Conservation (phyloP, 1,284 basidiomycete species). For the Pseudozyma flocculosa region DNA sequence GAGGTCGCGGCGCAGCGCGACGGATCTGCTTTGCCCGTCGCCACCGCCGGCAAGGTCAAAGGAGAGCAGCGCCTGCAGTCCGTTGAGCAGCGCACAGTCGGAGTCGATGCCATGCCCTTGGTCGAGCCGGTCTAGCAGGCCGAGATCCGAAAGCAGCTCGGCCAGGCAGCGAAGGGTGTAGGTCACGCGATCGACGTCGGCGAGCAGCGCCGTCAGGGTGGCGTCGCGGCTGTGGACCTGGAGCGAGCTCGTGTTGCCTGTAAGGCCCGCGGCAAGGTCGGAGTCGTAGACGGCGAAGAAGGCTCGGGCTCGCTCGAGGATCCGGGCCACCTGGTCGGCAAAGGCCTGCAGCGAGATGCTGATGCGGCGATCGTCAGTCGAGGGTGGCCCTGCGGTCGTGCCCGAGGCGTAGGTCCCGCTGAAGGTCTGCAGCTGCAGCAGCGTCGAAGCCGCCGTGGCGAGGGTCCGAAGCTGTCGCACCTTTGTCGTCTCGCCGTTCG, state of each 20-base stretch:
- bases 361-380: not conserved
- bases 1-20: not conserved
- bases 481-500: not conserved
- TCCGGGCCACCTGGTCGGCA: constrained; percentile 19
- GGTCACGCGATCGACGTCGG: constrained; percentile 9
- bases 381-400: not conserved
- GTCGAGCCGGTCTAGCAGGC: not conserved
- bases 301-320: constrained; percentile 12
- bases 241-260: not conserved
- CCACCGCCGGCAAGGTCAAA: constrained; percentile 13
- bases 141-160: not conserved
- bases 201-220: constrained; percentile 19
- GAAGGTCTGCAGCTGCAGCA: not conserved
- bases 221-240: not conserved
- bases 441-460: not conserved
- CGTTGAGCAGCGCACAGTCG: constrained; percentile 22
- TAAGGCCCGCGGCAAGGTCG: constrained; percentile 8
- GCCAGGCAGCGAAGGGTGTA: not conserved
- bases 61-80: constrained; percentile 22
- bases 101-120: not conserved
- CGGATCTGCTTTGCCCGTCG: constrained; percentile 8
- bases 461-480: not conserved
- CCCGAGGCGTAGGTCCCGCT: not conserved
- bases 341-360: constrained; percentile 18
- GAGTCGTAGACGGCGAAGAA: constrained; percentile 17